These are phyloP conservation scores for Elongisporangium anandrum DNA, from an alignment of 352 stramenopile genomes.

Conservation along the genomic window DNA sequence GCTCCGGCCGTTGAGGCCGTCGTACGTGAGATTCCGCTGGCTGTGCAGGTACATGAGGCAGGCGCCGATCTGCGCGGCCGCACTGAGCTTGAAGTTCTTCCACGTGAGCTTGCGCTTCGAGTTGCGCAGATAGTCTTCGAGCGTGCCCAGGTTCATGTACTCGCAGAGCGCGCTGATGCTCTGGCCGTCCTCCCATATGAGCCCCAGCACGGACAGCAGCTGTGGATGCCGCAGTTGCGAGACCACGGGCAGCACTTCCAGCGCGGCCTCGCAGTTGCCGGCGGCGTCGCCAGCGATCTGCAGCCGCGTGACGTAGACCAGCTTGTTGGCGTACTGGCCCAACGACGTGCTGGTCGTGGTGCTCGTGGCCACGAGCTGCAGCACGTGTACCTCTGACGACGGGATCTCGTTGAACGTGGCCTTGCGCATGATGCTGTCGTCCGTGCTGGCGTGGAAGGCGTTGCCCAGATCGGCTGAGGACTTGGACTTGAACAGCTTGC, in stretches of 20 bases:
- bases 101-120: conserved; percentile 44
- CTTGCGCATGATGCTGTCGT: conserved; percentile 38
- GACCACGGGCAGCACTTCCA: conserved; percentile 50
- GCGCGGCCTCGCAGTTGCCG: conserved; percentile 45
- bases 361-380: conserved; percentile 35
- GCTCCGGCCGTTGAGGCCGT: conserved; percentile 56
- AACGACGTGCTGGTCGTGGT: conserved; percentile 41
- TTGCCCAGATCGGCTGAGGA: conserved; percentile 14
- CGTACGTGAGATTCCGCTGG: conserved; percentile 67
- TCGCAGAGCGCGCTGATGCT: conserved; percentile 65
- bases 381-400: conserved; percentile 25
- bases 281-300: conserved; percentile 47
- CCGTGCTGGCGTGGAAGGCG: conserved; percentile 27
- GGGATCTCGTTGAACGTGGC: conserved; percentile 58
- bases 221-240: conserved; percentile 70
- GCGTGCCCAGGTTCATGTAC: conserved; percentile 63
- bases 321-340: conserved; percentile 37
- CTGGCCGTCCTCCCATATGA: conserved; percentile 58
- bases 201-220: conserved; percentile 48
- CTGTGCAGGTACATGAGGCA: conserved; percentile 77
- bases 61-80: conserved; percentile 53
- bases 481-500: conserved; percentile 21
- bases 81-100: conserved; percentile 76
- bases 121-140: conserved; percentile 49
- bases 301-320: conserved; percentile 57